Evolutionary conservation across 1,139 yeast species (phyloP).

Genomic region (Diutina pseudorugosa): DNA sequence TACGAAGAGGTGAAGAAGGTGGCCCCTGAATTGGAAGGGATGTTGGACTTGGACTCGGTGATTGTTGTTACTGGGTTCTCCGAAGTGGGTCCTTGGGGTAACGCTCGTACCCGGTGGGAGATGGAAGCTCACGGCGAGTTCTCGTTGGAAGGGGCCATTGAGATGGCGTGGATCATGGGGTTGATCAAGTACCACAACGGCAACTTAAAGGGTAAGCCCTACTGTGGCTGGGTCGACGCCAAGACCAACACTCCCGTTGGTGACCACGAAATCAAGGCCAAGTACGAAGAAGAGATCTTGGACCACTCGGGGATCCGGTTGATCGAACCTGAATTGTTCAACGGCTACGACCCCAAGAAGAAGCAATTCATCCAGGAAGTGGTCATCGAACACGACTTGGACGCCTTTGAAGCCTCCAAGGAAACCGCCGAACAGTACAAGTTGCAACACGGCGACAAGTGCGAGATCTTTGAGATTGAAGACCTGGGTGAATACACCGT

Average conservation of each 20-base stretch:
- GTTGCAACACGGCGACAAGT: slow-evolving; percentile 87
- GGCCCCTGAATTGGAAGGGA: slow-evolving; percentile 75
- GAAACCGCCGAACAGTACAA: slow-evolving; percentile 93
- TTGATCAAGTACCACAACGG: slow-evolving; percentile 90
- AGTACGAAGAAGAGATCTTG: slow-evolving; percentile 79
- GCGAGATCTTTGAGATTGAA: slow-evolving; percentile 81
- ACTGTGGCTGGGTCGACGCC: slow-evolving; percentile 96
- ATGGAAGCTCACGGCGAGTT: slow-evolving; percentile 94
- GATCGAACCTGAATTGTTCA: slow-evolving; percentile 88
- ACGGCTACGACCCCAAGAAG: slow-evolving; percentile 89
- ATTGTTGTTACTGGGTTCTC: slow-evolving; percentile 95
- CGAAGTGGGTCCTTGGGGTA: slow-evolving; percentile 99
- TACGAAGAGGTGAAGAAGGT: slow-evolving; percentile 60
- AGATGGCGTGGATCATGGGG: slow-evolving; percentile 99
- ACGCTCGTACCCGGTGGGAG: slow-evolving; percentile 98
- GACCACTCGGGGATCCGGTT: slow-evolving; percentile 95
- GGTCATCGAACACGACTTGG: slow-evolving; percentile 90
- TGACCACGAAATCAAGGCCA: slow-evolving; percentile 83
- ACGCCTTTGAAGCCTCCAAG: slow-evolving; percentile 88
- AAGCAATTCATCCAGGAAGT: slow-evolving; percentile 91
- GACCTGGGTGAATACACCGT: slow-evolving; percentile 91
- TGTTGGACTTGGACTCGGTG: slow-evolving; percentile 83
- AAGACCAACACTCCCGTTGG: slow-evolving; percentile 89
- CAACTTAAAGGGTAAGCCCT: slow-evolving; percentile 68
- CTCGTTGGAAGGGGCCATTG: slow-evolving; percentile 96